Conservation (phyloP, 2,329 filamentous ascomycete species). For the Penicillium sp. region DNA sequence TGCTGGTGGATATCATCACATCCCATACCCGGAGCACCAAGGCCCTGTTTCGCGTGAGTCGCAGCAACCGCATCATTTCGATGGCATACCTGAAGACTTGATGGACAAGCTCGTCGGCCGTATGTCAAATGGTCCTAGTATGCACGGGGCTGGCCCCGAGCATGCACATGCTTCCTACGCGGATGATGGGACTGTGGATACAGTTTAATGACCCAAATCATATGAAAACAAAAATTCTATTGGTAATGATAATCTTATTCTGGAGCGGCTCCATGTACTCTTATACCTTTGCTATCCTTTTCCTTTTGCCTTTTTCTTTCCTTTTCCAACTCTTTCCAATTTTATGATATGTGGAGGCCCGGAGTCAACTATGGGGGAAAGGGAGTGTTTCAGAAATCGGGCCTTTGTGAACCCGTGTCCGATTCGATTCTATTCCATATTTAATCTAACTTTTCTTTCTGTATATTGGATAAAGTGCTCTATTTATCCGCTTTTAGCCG, state of each 20-base stretch:
- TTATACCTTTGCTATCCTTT: slow-evolving; percentile 12
- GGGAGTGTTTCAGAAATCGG: neutral
- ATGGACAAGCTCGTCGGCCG: slow-evolving; percentile 40
- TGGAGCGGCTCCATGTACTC: slow-evolving; percentile 11
- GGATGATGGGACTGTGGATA: slow-evolving; percentile 33
- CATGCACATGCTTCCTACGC: slow-evolving; percentile 32
- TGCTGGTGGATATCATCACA: slow-evolving; percentile 31
- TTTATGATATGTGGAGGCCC: neutral
- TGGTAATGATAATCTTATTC: slow-evolving; percentile 33
- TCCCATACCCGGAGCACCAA: slow-evolving; percentile 35
- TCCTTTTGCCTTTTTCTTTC: slow-evolving; percentile 7
- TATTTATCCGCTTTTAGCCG: slow-evolving; percentile 1
- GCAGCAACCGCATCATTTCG: slow-evolving; percentile 33
- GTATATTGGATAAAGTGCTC: neutral
- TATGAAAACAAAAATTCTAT: slow-evolving; percentile 15
- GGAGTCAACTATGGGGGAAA: neutral
- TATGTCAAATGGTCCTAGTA: slow-evolving; percentile 32
- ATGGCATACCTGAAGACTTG: slow-evolving; percentile 37
- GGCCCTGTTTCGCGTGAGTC: slow-evolving; percentile 34
- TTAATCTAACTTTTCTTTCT: slow-evolving; percentile 1
- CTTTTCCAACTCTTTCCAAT: slow-evolving; percentile 1
- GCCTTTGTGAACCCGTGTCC: neutral
- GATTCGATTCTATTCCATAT: neutral
- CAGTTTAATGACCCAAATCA: slow-evolving; percentile 24
- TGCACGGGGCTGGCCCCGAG: slow-evolving; percentile 37